Evolutionary conservation across 2,329 filamentous ascomycete genomes (phyloP).

Genomic region (Ampelomyces quisqualis): DNA sequence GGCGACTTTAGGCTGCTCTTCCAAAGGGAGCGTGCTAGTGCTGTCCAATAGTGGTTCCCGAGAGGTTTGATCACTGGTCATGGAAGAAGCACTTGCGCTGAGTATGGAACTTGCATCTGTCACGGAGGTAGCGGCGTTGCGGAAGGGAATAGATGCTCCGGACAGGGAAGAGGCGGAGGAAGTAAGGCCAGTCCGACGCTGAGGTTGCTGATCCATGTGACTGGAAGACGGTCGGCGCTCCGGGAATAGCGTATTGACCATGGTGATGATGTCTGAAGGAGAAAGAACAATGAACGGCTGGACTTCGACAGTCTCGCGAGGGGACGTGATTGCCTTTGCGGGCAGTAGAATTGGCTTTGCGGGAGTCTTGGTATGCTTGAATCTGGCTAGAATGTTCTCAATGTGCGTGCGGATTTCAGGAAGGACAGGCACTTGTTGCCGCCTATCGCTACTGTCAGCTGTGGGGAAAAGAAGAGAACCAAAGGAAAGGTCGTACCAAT

Average conservation of each 20-base stretch:
- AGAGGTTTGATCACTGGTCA: constrained; percentile 70
- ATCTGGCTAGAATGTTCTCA: constrained; percentile 68
- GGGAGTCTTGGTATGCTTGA: constrained; percentile 51
- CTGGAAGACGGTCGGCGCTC: constrained; percentile 65
- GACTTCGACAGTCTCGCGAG: constrained; percentile 74
- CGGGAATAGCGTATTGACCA: constrained; percentile 83
- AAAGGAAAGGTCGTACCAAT: constrained; percentile 57
- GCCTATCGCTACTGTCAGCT: constrained; percentile 43
- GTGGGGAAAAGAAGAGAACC: constrained; percentile 11
- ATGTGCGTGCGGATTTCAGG: constrained; percentile 66
- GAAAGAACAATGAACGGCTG: constrained; percentile 79
- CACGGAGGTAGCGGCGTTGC: constrained; percentile 54
- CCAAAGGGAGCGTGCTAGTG: constrained; percentile 20
- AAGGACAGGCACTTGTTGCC: constrained; percentile 63
- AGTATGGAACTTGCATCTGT: constrained; percentile 68
- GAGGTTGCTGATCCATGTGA: constrained; percentile 47
- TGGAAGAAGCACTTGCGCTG: constrained; percentile 71
- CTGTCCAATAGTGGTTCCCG: constrained; percentile 62
- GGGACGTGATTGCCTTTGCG: constrained; percentile 69
- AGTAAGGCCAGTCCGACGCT: constrained; percentile 49
- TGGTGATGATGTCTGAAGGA: constrained; percentile 73
- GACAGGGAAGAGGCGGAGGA: constrained; percentile 54
- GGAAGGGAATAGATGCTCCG: constrained; percentile 53
- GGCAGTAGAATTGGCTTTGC: constrained; percentile 63
- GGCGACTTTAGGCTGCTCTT: constrained; percentile 52